These are phyloP conservation scores for Apophysomyces trapeziformis DNA, from an alignment of 371 early-diverging fungal genomes.

Conservation along the genomic window DNA sequence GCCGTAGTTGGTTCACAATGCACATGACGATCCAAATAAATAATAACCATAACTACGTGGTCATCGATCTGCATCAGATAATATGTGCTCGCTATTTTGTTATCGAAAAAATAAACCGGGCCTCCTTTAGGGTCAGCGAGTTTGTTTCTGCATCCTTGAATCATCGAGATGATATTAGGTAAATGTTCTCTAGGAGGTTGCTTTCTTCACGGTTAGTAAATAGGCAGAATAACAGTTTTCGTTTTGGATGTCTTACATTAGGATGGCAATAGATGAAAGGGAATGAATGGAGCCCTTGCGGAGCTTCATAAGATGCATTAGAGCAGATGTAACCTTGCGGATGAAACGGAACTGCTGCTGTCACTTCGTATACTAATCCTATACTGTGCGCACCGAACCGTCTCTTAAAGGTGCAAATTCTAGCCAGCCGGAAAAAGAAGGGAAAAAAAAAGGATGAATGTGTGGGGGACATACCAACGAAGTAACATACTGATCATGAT, in stretches of 20 bases:
- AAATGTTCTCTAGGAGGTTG: constrained; percentile 63
- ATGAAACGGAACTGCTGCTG: constrained; percentile 52
- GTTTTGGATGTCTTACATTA: constrained; percentile 39
- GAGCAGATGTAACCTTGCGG: constrained; percentile 58
- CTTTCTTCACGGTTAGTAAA: constrained; percentile 27
- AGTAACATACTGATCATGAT: constrained; percentile 57
- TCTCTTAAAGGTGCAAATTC: constrained; percentile 60
- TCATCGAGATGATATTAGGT: constrained; percentile 68
- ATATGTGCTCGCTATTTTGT: constrained; percentile 59
- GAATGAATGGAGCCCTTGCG: constrained; percentile 68
- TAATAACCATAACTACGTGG: constrained; percentile 61
- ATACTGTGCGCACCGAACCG: constrained; percentile 59
- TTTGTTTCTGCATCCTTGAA: constrained; percentile 56
- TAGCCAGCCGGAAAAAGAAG: constrained; percentile 17
- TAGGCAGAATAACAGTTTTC: not conserved
- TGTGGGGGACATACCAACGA: constrained; percentile 5
- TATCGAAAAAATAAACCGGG: constrained; percentile 60
- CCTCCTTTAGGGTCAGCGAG: constrained; percentile 46
- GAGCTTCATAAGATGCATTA: constrained; percentile 59
- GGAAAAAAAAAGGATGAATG: not conserved
- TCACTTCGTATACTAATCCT: constrained; percentile 62
- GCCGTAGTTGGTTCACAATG: constrained; percentile 53
- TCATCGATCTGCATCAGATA: constrained; percentile 62
- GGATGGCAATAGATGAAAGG: constrained; percentile 71
- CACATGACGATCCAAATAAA: constrained; percentile 61